These are phyloP conservation scores for Lactarius tabidus DNA, from an alignment of 768 basidiomycete species.

Conservation along the genomic window DNA sequence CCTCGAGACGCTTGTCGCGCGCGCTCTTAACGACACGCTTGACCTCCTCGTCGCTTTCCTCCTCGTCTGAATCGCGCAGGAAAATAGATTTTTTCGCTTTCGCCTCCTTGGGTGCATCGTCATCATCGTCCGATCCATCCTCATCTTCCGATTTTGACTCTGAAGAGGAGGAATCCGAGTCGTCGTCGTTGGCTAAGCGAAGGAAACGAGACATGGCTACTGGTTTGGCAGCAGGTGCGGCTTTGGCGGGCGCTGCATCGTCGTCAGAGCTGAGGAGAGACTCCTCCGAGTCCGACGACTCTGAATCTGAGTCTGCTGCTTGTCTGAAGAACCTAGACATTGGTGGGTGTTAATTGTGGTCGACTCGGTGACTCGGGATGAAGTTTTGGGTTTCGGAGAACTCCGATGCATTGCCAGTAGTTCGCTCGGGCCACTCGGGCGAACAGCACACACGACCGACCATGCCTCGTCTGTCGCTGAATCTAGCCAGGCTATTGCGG, in stretches of 20 bases:
- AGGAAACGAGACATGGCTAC: constrained; percentile 82
- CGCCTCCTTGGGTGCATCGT: constrained; percentile 33
- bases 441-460: no score
- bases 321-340: constrained; percentile 92
- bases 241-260: constrained; percentile 49
- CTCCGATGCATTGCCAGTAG: constrained; percentile 4
- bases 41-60: constrained; percentile 64
- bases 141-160: constrained; percentile 45
- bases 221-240: constrained; percentile 44
- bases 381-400: constrained; percentile 26
- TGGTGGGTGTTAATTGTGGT: constrained; percentile 12
- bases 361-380: not conserved
- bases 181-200: constrained; percentile 56
- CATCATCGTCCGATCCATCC: constrained; percentile 44
- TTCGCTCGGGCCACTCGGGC: not conserved
- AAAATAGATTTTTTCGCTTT: constrained; percentile 42
- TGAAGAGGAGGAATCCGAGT: constrained; percentile 44
- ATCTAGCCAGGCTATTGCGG: constrained; percentile 1
- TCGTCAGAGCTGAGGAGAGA: constrained; percentile 69
- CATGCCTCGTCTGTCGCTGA: constrained; percentile 18
- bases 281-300: constrained; percentile 69
- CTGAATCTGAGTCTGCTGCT: constrained; percentile 79
- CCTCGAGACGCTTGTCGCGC: constrained; percentile 85
- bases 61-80: constrained; percentile 46
- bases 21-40: constrained; percentile 78